These are phyloP conservation scores for Vigna nakashimae DNA, from an alignment of 306 rosid genomes.

Conservation along the genomic window DNA sequence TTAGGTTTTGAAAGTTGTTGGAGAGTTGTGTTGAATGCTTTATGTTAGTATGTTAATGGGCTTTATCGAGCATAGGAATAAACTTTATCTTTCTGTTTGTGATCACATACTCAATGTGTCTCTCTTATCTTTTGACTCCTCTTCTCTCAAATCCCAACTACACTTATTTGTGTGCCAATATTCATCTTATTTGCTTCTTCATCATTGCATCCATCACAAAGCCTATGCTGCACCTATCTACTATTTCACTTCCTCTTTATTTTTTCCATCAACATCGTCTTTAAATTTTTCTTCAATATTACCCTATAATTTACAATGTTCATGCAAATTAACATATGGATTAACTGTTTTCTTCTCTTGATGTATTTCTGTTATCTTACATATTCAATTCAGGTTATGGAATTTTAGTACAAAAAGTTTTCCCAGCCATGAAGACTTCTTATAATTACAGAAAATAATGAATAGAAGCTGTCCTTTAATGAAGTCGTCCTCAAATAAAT, in stretches of 20 bases:
- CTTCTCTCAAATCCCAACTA: slow-evolving; percentile 28
- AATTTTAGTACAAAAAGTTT: too few relatives aligned
- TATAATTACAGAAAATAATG: too few relatives aligned
- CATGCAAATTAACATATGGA: neutral
- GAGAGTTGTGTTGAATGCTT: slow-evolving; percentile 43
- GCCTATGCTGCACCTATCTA: neutral
- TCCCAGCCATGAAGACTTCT: too few relatives aligned
- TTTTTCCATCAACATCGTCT: too few relatives aligned
- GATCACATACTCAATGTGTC: slow-evolving; percentile 65
- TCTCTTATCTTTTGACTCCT: slow-evolving; percentile 74
- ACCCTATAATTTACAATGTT: too few relatives aligned
- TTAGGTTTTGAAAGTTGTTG: slow-evolving; percentile 51
- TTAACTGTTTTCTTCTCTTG: neutral
- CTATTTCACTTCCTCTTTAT: neutral
- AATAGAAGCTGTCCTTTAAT: too few relatives aligned
- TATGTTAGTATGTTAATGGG: slow-evolving; percentile 40
- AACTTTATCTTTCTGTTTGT: slow-evolving; percentile 56
- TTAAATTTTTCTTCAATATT: too few relatives aligned
- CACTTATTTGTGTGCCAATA: slow-evolving; percentile 27
- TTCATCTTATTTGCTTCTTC: slow-evolving; percentile 37
- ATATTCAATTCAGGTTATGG: too few relatives aligned
- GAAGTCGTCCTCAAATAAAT: too few relatives aligned
- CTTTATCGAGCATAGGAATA: slow-evolving; percentile 64
- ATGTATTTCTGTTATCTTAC: neutral
- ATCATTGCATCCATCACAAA: slow-evolving; percentile 43